These are phyloP conservation scores for Corylus heterophylla DNA, from an alignment of 306 rosid species.

Conservation along the genomic window DNA sequence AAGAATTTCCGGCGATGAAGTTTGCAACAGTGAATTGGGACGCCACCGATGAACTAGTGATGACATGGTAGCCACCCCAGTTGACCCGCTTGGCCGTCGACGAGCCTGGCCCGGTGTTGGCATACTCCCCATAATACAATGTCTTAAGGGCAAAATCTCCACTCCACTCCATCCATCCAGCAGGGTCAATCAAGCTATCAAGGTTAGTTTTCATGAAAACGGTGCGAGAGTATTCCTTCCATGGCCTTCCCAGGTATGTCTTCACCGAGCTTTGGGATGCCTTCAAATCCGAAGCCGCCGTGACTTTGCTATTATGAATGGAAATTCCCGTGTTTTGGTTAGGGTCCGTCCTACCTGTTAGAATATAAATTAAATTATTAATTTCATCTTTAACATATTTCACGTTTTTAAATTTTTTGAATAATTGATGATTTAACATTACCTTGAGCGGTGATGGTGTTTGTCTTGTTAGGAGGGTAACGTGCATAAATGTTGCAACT, in stretches of 20 bases:
- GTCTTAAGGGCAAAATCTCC: constrained; percentile 70
- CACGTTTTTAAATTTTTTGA: too few relatives aligned
- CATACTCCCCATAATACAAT: constrained; percentile 63
- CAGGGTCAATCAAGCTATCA: constrained; percentile 56
- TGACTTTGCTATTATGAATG: constrained; percentile 50
- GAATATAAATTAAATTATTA: too few relatives aligned
- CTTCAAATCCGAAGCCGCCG: constrained; percentile 42
- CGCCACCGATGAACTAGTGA: constrained; percentile 64
- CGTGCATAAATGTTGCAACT: constrained; percentile 63
- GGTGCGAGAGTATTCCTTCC: constrained; percentile 65
- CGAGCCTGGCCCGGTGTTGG: constrained; percentile 66
- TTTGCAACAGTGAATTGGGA: constrained; percentile 61
- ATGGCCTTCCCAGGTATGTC: constrained; percentile 66
- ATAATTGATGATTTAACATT: too few relatives aligned
- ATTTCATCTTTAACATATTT: too few relatives aligned
- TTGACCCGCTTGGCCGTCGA: constrained; percentile 55
- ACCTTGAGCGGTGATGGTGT: constrained; percentile 71
- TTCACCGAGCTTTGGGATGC: constrained; percentile 30
- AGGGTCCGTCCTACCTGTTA: constrained; percentile 45
- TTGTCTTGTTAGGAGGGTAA: constrained; percentile 55
- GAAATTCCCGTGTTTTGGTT: constrained; percentile 79
- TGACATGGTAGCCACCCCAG: constrained; percentile 69
- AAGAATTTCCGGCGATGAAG: constrained; percentile 58
- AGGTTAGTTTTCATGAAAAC: constrained; percentile 60
- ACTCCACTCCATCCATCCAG: constrained; percentile 75